A percentile compares a stretch with the other conserved stretches of the same genome.
Evolutionary conservation across 2,329 filamentous ascomycete species (phyloP).

Genomic region (Acrodontium crateriforme): DNA sequence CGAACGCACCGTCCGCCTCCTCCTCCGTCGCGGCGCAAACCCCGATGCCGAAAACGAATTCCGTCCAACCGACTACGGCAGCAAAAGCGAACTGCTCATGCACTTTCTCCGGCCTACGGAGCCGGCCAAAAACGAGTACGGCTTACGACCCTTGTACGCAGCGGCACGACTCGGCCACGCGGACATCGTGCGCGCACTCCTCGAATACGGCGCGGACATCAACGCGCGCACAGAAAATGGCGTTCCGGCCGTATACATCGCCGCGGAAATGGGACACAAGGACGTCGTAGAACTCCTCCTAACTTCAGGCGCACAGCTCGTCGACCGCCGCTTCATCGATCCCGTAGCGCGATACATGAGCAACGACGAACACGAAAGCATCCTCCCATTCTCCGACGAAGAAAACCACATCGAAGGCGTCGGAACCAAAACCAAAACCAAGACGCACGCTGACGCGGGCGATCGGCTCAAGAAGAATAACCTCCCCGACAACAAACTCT

Average conservation of each 20-base stretch:
- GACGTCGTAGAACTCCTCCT: not conserved
- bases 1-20: slow-evolving; percentile 1
- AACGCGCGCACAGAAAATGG: not conserved
- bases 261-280: not conserved
- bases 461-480: too few species aligned
- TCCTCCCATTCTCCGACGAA: too few species aligned
- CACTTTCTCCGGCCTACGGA: not conserved
- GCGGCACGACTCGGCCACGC: not conserved
- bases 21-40: not conserved
- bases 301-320: not conserved
- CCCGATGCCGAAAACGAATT: not conserved
- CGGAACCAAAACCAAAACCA: too few species aligned
- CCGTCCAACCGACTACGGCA: not conserved
- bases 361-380: too few species aligned
- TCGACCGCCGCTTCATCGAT: too few species aligned
- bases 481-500: too few species aligned
- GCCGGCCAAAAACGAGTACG: too few species aligned
- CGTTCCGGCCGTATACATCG: not conserved
- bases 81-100: not conserved
- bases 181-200: not conserved
- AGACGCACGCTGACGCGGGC: too few species aligned
- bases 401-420: too few species aligned
- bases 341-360: too few species aligned
- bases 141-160: not conserved
- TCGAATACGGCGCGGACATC: not conserved